A percentile compares a stretch with the other conserved stretches of the same genome.
phyloP scores from a whole-genome alignment of 768 basidiomycete genomes.

The Cystofilobasidium macerans region DNA sequence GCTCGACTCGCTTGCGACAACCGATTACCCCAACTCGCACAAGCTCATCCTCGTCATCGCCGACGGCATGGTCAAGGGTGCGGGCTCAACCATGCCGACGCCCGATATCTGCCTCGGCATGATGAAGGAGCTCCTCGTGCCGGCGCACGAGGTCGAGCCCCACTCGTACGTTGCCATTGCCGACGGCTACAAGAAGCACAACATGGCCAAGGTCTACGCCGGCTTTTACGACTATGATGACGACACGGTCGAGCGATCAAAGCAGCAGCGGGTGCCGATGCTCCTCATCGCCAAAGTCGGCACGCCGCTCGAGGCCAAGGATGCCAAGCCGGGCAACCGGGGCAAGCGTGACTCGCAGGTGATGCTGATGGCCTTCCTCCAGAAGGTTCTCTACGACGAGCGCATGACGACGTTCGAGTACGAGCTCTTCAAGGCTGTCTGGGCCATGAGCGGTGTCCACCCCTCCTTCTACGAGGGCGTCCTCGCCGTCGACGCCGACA shows the following conservation, averaged over 20 bases:
- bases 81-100: slow-evolving; percentile 75
- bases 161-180: slow-evolving; percentile 98
- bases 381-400: slow-evolving; percentile 99
- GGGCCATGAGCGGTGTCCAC: slow-evolving; percentile 87
- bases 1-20: slow-evolving; percentile 93
- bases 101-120: slow-evolving; percentile 87
- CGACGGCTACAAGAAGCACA: slow-evolving; percentile 98
- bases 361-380: slow-evolving; percentile 91
- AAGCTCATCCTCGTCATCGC: slow-evolving; percentile 90
- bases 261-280: slow-evolving; percentile 89
- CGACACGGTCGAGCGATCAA: slow-evolving; percentile 65
- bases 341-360: slow-evolving; percentile 99
- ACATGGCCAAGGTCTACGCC: slow-evolving; percentile 97
- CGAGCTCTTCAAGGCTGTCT: slow-evolving; percentile 97
- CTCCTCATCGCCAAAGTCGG: slow-evolving; percentile 92
- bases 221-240: slow-evolving; percentile 95
- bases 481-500: slow-evolving; percentile 52
- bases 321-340: slow-evolving; percentile 91
- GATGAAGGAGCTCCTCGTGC: slow-evolving; percentile 90
- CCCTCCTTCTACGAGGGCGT: slow-evolving; percentile 93
- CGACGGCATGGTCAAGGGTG: slow-evolving; percentile 92
- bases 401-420: slow-evolving; percentile 99
- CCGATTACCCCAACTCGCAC: slow-evolving; percentile 96
- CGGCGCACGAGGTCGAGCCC: slow-evolving; percentile 71
- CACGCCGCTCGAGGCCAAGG: slow-evolving; percentile 76